Evolutionary conservation across 2,329 filamentous ascomycete species (phyloP).

Genomic region (Tolypocladium tundrense): DNA sequence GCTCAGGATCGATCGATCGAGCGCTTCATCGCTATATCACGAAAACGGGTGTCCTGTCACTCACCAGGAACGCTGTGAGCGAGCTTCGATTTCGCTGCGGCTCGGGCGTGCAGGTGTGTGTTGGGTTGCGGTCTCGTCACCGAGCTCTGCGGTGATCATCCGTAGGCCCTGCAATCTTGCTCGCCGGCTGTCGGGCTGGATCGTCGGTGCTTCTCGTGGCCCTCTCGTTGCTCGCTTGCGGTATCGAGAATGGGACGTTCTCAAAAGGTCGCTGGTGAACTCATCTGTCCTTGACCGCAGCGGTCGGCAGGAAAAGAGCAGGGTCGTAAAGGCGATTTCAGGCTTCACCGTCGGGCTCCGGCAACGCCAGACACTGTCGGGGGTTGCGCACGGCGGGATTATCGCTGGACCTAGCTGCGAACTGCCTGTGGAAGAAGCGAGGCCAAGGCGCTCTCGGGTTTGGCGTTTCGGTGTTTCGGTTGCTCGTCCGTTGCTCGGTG

Average conservation of each 20-base stretch:
- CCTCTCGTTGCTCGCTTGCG: neutral
- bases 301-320: too few relatives aligned
- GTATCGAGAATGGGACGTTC: neutral
- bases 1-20: neutral
- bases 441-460: neutral
- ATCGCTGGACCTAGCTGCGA: neutral
- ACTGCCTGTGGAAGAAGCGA: neutral
- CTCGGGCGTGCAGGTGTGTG: neutral
- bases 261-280: neutral
- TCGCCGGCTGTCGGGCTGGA: neutral
- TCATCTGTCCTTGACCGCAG: neutral
- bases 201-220: neutral
- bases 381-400: too few relatives aligned
- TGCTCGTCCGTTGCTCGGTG: neutral
- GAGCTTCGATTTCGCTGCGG: neutral
- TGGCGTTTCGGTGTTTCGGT: neutral
- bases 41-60: neutral
- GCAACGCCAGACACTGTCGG: neutral
- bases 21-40: neutral
- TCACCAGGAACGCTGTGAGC: neutral
- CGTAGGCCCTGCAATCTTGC: neutral
- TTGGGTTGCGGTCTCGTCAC: neutral
- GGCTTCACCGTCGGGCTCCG: neutral
- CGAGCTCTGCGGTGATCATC: neutral
- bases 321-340: too few relatives aligned